A percentile compares a stretch with the other conserved stretches of the same genome.
These are phyloP conservation scores for Biancaea sappan DNA, from an alignment of 306 rosid species.

Conservation along the genomic window DNA sequence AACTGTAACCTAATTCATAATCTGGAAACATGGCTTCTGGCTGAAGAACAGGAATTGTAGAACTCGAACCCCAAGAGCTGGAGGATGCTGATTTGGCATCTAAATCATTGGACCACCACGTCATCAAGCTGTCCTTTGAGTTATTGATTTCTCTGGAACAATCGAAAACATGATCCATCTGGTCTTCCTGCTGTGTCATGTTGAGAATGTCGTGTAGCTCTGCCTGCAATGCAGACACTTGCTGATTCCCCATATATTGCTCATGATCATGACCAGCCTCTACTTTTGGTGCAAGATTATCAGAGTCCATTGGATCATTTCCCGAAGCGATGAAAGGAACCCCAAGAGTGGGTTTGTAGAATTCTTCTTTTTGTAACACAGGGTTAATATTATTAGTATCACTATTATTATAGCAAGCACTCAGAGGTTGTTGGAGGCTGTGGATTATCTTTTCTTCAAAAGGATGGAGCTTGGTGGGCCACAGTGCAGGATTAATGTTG, in stretches of 20 bases:
- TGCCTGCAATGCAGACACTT: conserved; percentile 52
- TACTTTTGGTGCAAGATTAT: background rate
- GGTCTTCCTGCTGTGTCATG: conserved; percentile 42
- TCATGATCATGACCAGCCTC: background rate
- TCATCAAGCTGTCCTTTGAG: conserved; percentile 54
- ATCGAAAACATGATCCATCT: conserved; percentile 61
- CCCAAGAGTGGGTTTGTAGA: conserved; percentile 32
- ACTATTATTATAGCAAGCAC: no score
- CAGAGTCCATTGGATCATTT: background rate
- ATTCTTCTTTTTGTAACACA: conserved; percentile 20
- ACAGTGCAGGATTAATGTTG: conserved; percentile 61
- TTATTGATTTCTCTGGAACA: conserved; percentile 64
- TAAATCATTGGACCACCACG: conserved; percentile 83
- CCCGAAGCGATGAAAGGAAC: background rate
- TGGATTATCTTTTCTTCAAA: conserved; percentile 65
- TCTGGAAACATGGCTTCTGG: conserved; percentile 68
- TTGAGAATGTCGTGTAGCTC: conserved; percentile 62
- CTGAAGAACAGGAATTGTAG: conserved; percentile 54
- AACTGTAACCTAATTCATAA: conserved; percentile 69
- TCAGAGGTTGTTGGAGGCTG: no score
- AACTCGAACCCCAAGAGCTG: conserved; percentile 73
- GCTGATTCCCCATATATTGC: conserved; percentile 41
- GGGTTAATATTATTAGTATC: background rate
- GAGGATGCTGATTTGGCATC: conserved; percentile 68
- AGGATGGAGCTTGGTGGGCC: conserved; percentile 92